These are phyloP conservation scores for Themeda triandra DNA, from an alignment of 176 grass and related monocot genomes.

Conservation along the genomic window DNA sequence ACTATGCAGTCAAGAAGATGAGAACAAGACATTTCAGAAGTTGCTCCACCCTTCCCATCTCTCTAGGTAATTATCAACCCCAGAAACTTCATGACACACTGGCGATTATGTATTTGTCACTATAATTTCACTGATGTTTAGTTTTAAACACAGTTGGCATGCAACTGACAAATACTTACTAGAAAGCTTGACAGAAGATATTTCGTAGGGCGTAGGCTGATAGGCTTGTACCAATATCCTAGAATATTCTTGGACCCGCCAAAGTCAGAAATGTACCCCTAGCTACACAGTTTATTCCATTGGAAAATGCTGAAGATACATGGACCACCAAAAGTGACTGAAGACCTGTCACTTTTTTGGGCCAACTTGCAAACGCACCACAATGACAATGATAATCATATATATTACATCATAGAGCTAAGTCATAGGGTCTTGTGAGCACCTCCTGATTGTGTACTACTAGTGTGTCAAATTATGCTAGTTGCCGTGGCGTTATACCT, in stretches of 20 bases:
- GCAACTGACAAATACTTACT: background rate
- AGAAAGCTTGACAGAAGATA: constrained; percentile 20
- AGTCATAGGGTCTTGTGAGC: background rate
- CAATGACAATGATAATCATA: constrained; percentile 18
- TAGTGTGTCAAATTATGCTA: background rate
- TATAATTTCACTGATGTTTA: background rate
- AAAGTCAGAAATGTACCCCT: background rate
- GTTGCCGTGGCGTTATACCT: background rate
- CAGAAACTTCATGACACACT: constrained; percentile 5
- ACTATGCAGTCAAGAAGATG: background rate
- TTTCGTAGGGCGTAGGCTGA: constrained; percentile 33
- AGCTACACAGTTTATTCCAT: background rate
- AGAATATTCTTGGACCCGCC: constrained; percentile 25
- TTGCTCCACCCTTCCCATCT: constrained; percentile 21
- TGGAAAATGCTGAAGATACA: constrained; percentile 21
- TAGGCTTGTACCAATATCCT: constrained; percentile 26
- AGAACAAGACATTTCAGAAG: background rate
- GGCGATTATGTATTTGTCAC: background rate
- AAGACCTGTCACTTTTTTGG: constrained; percentile 36
- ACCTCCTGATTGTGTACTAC: background rate
- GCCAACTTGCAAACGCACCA: constrained; percentile 7
- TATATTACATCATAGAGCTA: background rate
- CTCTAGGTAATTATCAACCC: constrained; percentile 8
- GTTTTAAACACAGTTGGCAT: background rate
- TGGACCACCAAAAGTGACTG: constrained; percentile 29